Base-by-base conservation (phyloP, 345 rosid genomes). In the Sonneratia caseolaris region DNA sequence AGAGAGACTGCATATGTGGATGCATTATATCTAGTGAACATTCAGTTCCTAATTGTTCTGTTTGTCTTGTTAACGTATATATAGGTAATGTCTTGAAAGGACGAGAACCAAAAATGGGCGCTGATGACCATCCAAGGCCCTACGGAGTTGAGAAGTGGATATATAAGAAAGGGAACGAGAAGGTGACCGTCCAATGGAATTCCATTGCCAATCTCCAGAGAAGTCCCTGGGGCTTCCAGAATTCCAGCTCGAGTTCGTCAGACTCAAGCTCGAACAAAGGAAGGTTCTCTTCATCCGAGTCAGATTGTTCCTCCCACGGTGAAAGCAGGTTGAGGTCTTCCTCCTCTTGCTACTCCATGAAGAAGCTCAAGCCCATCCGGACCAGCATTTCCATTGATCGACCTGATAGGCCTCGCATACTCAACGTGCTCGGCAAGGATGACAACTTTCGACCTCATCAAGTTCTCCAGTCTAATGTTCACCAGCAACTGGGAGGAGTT, bases 201-300 rank as follows among this genome's bases (percentile, higher is more conserved):
- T 36, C 70, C 37, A 18, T 37, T 32, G 18, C 40, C 69, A 35
- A 37, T 40, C 43, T 42, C 74, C 68, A 45, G 64, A 37, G 35
- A 37, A 61, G 66, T 38, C 55, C 72, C 3, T 37, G 37, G 49
- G 22, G 24, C n/a, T 21, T 56, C 53, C 18, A 90, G 2, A 84
- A 90, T 74, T 90, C 90, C 5, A 83, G 84, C 72, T 90, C 92
- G 0, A 86, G 77, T 82, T 92, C 98, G 42, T 89, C 96, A 0
- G 96, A 87, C 36, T 89, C 98, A 2, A 89, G 97, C 72, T 85
- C 75, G 5, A 62, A 62, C 3, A 84, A 82, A 3, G 80, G 81
- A 37, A 91, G 87, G 7, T 82, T 91, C 77, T 94, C 96, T 0
- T 88, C 95, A 15, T 94, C 95, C 2, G 97, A 91, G 62, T 86